Evolutionary conservation across 78 protist genomes (phyloP), one percentile per base, ranked within the genome.

Genomic region (Bodo saltans): DNA sequence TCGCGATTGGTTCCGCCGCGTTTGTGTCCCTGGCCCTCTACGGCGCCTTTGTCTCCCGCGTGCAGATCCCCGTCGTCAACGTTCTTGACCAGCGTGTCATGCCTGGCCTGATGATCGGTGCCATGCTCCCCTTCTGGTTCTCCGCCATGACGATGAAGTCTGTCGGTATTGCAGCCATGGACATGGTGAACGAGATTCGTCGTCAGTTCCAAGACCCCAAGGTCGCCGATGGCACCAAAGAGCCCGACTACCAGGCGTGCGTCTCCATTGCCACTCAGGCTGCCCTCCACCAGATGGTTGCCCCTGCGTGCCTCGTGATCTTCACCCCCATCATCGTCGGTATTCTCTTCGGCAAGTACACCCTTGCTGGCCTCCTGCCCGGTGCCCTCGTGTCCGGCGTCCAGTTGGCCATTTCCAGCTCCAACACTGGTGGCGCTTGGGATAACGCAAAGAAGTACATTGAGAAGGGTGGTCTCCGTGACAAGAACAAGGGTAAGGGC

Each of bases 371-470:
- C 29, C 82, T 88, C 67, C 90, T 90, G 42, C 72, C 80, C 30
- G 93, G 93, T 30, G 80, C 87, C 68, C 37, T 90, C 72, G 89
- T 83, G 52, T 87, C 91, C 3, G 90, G 91, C 29, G 86, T 90
- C 47, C 87, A 76, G 81, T 34, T 90, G 47, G 93, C 93, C 82
- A 84, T 90, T 74, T 70, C 88, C 42, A 30, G 60, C 79, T 83
- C 90, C 83, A 90, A 90, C 93, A 83, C 94, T 30, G 94, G 94
- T 25, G 94, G 94, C 27, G 91, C 94, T 28, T 91, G 94, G 94
- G 94, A 91, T 85, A 91, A 91, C 86, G 89, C 91, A 33, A 91
- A 87, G 90, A 91, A 91, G 89, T 88, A 78, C 91, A 72, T 83
- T 73, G 87, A 78, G 75, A 60, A 69, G 71, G 91, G 91, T 30